Base-by-base conservation (phyloP, 768 basidiomycete species). In the Floccularia luteovirens region DNA sequence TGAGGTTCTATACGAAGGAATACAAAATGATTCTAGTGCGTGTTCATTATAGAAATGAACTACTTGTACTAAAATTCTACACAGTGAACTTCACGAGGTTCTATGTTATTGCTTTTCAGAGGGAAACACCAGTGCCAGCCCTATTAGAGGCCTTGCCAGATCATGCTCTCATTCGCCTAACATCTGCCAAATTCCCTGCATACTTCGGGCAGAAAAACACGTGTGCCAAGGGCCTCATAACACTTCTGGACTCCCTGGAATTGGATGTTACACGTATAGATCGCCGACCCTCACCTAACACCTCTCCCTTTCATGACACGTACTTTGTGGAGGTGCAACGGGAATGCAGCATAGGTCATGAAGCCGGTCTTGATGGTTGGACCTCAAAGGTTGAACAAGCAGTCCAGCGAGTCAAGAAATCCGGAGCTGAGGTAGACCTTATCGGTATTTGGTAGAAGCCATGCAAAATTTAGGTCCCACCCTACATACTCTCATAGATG, bases 71-170 rank as follows among this genome's bases (percentile, higher is more conserved):
- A 30, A 17, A 31, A 28, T 33, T 39, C 27, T 25, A 12, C 31
- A 17, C 54, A 86, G 85, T 57, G 14, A 86, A 87, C 48, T 74
- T 64, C 38, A 87, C 85, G 4, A 74, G 82, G 30, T 87, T 87
- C 59, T 82, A 74, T 48, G 59, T 85, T 33, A 47, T 85, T 42
- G 62, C 71, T 3, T 55, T 62, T 22, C 60, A 65, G 11, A 50
- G 49, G 24, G 52, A 65, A 3, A 43, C 46, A 7, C 27, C 39
- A 5, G 30, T 51, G 12, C 53, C 53, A n/a, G 31, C 45, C n/a
- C 43, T 57, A 24, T 11, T 24, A 19, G 11, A 10, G 27, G 38
- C 32, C 33, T 20, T 41, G 24, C 39, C 41, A 25, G 45, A 48
- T 34, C 62, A 54, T 36, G 66, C 60, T 21, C 56, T 70, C 2